Conservation (phyloP, 306 rosid genomes). For the Styphnolobium japonicum region DNA sequence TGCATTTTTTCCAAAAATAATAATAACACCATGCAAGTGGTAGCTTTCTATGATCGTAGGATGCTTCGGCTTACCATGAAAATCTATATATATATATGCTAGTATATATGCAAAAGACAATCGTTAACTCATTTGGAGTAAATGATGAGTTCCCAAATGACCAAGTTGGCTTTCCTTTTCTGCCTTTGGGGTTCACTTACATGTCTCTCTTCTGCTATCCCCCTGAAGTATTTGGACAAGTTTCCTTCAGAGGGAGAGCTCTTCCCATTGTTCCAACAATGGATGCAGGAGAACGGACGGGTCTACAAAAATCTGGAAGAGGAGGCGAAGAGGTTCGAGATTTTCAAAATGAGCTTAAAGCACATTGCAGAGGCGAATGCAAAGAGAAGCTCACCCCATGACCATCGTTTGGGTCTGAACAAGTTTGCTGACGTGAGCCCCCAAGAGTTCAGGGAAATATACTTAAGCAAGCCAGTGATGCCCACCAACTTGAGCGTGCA, state of each 20-base stretch:
- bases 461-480: not conserved
- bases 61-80: too few relatives aligned
- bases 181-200: slow-evolving; percentile 35
- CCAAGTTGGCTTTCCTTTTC: slow-evolving; percentile 11
- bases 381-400: not conserved
- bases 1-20: too few relatives aligned
- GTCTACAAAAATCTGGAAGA: slow-evolving; percentile 40
- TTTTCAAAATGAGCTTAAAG: slow-evolving; percentile 42
- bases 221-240: slow-evolving; percentile 18
- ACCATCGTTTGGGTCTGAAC: slow-evolving; percentile 37
- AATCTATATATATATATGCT: too few relatives aligned
- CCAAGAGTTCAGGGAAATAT: slow-evolving; percentile 37
- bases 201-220: slow-evolving; percentile 25
- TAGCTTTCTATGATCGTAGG: too few relatives aligned
- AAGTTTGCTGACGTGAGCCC: slow-evolving; percentile 49
- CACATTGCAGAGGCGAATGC: slow-evolving; percentile 38
- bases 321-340: slow-evolving; percentile 37
- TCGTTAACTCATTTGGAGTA: not conserved
- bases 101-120: too few relatives aligned
- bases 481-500: not conserved
- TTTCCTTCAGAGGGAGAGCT: slow-evolving; percentile 35
- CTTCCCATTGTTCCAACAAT: slow-evolving; percentile 39
- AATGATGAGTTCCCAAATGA: slow-evolving; percentile 35
- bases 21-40: too few relatives aligned
- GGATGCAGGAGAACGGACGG: slow-evolving; percentile 37